Base-by-base conservation (phyloP, 2,329 filamentous ascomycete genomes). In the Hirsutella minnesotensis region DNA sequence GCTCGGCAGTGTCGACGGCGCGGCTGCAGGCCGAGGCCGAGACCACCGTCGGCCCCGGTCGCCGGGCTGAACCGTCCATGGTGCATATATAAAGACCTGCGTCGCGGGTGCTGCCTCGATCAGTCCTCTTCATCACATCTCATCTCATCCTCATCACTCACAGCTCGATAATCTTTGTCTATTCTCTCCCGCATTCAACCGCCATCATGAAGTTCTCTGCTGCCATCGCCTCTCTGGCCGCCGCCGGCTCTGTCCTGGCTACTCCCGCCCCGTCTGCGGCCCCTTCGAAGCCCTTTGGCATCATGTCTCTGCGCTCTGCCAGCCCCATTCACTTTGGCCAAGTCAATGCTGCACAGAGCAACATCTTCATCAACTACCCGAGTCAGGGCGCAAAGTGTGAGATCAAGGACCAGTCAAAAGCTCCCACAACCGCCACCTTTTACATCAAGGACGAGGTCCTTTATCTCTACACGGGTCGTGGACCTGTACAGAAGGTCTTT, bases 301-400 rank as follows among this genome's bases (percentile, higher is more conserved):
- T 77, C 44, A 59, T 75, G 53, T 58, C 70, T 44, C 65, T 77
- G 43, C 66, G 65, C 46, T 70, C 72, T 27, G 69, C 62, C 49
- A 69, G 61, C 43, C 55, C 51, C 2, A 61, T 79, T 20, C 74
- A 79, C 50, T 67, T 67, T 47, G 47, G 57, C 19, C 38, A 43
- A 29, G 56, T 74, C 53, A 64, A 65, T 47, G 77, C 77, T 27
- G 53, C 62, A 5, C 47, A 57, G 41, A 57, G 58, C 53, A 60
- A 59, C 51, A 49, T 81, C 46, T 61, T 66, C 44, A 54, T 75
- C 47, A 60, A 66, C 43, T 55, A 68, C 22, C 49, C 59, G 5
- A 50, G 56, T 18, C 69, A 75, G 54, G 62, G 66, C 49, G 72
- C 75, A 39, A 58, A 58, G 24, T 81, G 77, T 60, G 57, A 66